Evolutionary conservation across 352 stramenopile genomes (phyloP).

Genomic region (Phytophthora podocarpi): DNA sequence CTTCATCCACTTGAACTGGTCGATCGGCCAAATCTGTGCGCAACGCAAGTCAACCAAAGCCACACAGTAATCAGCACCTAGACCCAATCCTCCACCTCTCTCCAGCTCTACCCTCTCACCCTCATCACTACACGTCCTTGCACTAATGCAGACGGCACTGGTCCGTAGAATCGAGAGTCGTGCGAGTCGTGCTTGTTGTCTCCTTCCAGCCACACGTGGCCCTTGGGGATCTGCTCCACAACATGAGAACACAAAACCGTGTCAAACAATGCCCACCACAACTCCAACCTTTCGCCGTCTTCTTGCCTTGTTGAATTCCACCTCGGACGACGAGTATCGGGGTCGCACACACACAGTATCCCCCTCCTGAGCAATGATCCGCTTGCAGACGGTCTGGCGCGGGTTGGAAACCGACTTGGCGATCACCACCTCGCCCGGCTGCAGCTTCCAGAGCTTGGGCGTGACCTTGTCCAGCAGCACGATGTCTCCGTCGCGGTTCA

Average conservation of each 20-base stretch:
- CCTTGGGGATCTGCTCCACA: constrained; percentile 70
- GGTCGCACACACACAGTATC: constrained; percentile 80
- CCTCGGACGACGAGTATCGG: constrained; percentile 70
- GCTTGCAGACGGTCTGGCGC: constrained; percentile 89
- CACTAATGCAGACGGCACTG: constrained; percentile 92
- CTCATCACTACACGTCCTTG: constrained; percentile 89
- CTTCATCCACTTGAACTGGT: constrained; percentile 69
- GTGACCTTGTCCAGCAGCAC: constrained; percentile 91
- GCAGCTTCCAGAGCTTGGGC: constrained; percentile 61
- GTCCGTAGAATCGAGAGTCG: constrained; percentile 96
- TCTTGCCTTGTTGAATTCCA: constrained; percentile 74
- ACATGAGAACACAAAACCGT: background rate
- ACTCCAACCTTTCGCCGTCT: background rate
- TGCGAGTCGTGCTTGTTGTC: constrained; percentile 97
- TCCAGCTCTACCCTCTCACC: constrained; percentile 46
- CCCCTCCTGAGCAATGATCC: constrained; percentile 84
- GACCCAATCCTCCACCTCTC: background rate
- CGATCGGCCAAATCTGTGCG: constrained; percentile 78
- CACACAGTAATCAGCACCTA: background rate
- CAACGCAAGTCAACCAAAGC: constrained; percentile 1
- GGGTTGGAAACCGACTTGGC: constrained; percentile 87
- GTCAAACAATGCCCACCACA: background rate
- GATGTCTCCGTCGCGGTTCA: constrained; percentile 90
- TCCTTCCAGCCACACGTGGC: constrained; percentile 96
- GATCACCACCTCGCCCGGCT: constrained; percentile 89